These are phyloP conservation scores for Fusarium xylarioides DNA, from an alignment of 2,329 filamentous ascomycete species.

Conservation along the genomic window DNA sequence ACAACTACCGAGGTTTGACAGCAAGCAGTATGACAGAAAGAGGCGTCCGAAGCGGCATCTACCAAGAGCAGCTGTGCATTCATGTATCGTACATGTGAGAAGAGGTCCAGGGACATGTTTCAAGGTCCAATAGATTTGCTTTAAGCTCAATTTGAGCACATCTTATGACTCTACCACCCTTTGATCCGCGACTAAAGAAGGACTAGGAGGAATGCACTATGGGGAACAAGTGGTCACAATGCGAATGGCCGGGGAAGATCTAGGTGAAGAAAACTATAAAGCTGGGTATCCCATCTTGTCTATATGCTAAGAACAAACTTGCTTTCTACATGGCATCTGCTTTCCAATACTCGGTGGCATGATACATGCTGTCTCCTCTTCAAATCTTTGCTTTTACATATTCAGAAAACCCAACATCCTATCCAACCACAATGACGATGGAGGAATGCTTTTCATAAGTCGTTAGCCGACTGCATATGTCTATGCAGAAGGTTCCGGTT, in stretches of 20 bases:
- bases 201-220: slow-evolving; percentile 20
- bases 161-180: slow-evolving; percentile 37
- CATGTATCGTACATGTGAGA: slow-evolving; percentile 39
- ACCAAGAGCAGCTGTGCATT: slow-evolving; percentile 9
- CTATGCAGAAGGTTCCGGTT: slow-evolving; percentile 22
- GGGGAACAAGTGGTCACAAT: slow-evolving; percentile 21
- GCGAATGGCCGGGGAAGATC: not conserved
- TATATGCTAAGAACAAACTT: slow-evolving; percentile 40
- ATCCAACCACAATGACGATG: slow-evolving; percentile 30
- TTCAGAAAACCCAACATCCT: slow-evolving; percentile 32
- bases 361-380: slow-evolving; percentile 27
- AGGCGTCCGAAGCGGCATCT: slow-evolving; percentile 37
- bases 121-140: slow-evolving; percentile 39
- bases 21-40: slow-evolving; percentile 28
- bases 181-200: slow-evolving; percentile 26
- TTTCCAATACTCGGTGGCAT: slow-evolving; percentile 19
- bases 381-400: slow-evolving; percentile 31
- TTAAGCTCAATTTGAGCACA: slow-evolving; percentile 31
- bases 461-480: slow-evolving; percentile 28
- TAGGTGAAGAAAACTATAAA: slow-evolving; percentile 41
- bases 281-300: slow-evolving; percentile 39
- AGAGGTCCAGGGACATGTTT: slow-evolving; percentile 24
- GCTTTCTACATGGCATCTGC: slow-evolving; percentile 39
- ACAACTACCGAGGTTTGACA: slow-evolving; percentile 36
- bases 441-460: slow-evolving; percentile 35